These are phyloP conservation scores for Hypericum androsaemum DNA, from an alignment of 345 rosid species.

Conservation along the genomic window DNA sequence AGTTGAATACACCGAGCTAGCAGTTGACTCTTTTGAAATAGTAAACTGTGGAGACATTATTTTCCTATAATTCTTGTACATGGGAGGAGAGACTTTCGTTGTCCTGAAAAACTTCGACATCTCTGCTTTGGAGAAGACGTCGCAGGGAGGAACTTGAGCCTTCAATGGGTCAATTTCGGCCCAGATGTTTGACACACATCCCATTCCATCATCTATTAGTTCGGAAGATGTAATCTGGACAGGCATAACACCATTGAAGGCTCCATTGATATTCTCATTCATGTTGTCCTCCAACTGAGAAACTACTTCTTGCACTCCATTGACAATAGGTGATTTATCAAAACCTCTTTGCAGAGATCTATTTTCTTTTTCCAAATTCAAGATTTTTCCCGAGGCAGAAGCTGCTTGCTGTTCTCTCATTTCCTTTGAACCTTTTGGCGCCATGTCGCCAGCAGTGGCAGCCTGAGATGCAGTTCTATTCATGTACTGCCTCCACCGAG, in stretches of 20 bases:
- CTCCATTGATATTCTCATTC: constrained; percentile 19
- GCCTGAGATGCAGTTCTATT: constrained; percentile 33
- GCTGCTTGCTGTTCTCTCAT: constrained; percentile 14
- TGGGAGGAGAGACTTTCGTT: constrained; percentile 45
- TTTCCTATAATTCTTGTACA: constrained; percentile 32
- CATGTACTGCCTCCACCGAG: constrained; percentile 93
- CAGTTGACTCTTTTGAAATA: constrained; percentile 26
- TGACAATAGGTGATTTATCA: constrained; percentile 21
- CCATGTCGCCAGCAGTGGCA: constrained; percentile 12
- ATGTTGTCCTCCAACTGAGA: constrained; percentile 17
- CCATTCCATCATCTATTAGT: constrained; percentile 20
- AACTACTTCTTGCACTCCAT: constrained; percentile 21
- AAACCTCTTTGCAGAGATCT: constrained; percentile 20
- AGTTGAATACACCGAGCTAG: constrained; percentile 13
- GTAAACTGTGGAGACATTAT: constrained; percentile 31
- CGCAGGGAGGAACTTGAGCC: constrained; percentile 74
- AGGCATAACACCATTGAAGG: constrained; percentile 19
- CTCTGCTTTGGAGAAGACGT: constrained; percentile 71
- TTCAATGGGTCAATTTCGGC: constrained; percentile 55
- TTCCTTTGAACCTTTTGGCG: constrained; percentile 14
- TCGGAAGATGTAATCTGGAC: constrained; percentile 19
- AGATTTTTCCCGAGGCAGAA: constrained; percentile 20
- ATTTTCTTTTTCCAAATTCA: constrained; percentile 26
- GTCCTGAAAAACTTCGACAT: constrained; percentile 63
- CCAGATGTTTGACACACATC: constrained; percentile 22